Percentiles rank a stretch among this genome's conserved stretches.
These are phyloP conservation scores for Cyberlindnera lachancei DNA, from an alignment of 805 yeast species.

Conservation along the genomic window DNA sequence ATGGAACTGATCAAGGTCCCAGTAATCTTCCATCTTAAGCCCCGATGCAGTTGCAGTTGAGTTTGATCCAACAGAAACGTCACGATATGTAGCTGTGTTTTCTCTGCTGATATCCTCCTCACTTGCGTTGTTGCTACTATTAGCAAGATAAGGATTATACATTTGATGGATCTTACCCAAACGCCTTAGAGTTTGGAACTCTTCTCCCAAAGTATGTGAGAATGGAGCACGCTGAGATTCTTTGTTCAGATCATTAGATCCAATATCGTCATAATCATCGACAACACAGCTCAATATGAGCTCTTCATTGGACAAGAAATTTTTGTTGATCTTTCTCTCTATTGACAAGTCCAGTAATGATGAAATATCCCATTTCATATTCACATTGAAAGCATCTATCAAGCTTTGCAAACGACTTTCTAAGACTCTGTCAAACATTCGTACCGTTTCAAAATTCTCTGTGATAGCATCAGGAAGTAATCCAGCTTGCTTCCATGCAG, in stretches of 20 bases:
- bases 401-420: conserved; percentile 34
- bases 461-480: conserved; percentile 29
- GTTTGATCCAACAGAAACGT: not conserved
- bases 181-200: conserved; percentile 17
- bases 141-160: not conserved
- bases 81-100: too few relatives aligned
- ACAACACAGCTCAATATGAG: conserved; percentile 53
- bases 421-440: conserved; percentile 29
- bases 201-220: conserved; percentile 20
- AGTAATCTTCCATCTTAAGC: too few relatives aligned
- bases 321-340: conserved; percentile 32
- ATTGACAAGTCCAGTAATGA: conserved; percentile 42
- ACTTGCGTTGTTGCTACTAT: too few relatives aligned
- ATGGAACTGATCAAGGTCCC: conserved; percentile 4
- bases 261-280: conserved; percentile 28
- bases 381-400: conserved; percentile 42
- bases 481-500: conserved; percentile 38
- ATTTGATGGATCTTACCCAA: conserved; percentile 16
- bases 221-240: conserved; percentile 20
- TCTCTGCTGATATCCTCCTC: too few relatives aligned
- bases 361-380: conserved; percentile 50
- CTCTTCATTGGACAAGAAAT: conserved; percentile 52
- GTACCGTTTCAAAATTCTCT: conserved; percentile 21
- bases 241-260: conserved; percentile 13
- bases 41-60: not conserved